Evolutionary conservation across 1,284 basidiomycete species (phyloP), one percentile per base, ranked within the genome.

Genomic region (Cutaneotrichosporon sp.): DNA sequence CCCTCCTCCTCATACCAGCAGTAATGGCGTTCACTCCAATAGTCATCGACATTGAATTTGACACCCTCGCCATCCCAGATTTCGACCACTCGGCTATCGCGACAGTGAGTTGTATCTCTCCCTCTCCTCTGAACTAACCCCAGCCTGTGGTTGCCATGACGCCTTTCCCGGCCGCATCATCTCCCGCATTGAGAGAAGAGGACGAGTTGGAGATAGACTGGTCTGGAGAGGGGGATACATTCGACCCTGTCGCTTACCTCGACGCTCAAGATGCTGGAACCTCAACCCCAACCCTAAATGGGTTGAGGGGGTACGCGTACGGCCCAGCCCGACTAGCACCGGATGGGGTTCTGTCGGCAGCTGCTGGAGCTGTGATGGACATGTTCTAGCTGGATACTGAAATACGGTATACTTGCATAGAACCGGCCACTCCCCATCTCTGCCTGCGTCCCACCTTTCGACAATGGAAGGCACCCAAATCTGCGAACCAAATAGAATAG

Each of bases 161-260:
- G 2, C 50, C 50, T 5, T 51, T 51, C 50, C 50, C 50, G 3
- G 50, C 50, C 26, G 11, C 50, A 13, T 51, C 50, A 5, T 26
- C 26, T 11, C 22, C 50, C 26, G 50, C 50, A 1, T 13, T 51
- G 2, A 26, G 50, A 8, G 50, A 51, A 51, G 50, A 51, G 50
- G 50, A 51, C 50, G 50, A 51, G 50, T 30, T 51, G 14, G 26
- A 30, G 50, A 51, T 51, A 14, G 22, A 51, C 26, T 51, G 50
- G 50, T 31, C 22, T 2, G 50, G 50, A 26, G 50, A 30, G 26
- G 22, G 22, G 4, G 50, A 51, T 5, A 40, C 38, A 5, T 51
- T 51, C 50, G 50, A 51, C 50, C 50, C 50, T 9, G 50, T 51
- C 30, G 50, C 50, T 5, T 51, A 13, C 30, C 50, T 51, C 50